These are phyloP conservation scores for Fistulifera pelliculosa DNA, from an alignment of 108 stramenopile genomes.

Conservation along the genomic window DNA sequence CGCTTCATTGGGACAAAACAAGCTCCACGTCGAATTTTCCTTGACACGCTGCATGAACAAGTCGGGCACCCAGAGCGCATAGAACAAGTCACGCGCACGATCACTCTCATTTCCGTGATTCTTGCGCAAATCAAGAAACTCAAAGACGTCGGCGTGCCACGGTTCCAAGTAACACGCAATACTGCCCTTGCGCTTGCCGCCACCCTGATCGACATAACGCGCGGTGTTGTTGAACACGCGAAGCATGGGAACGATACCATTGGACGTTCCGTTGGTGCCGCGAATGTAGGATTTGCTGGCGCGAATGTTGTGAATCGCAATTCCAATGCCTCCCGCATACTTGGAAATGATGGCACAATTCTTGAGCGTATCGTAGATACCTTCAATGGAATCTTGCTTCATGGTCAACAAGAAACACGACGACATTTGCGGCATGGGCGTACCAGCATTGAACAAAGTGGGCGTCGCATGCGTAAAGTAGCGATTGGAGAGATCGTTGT, in stretches of 20 bases:
- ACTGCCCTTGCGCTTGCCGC: slow-evolving; percentile 97
- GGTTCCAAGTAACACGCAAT: slow-evolving; percentile 99
- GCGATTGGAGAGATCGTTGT: slow-evolving; percentile 85
- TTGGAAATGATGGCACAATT: slow-evolving; percentile 98
- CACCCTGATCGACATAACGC: slow-evolving; percentile 98
- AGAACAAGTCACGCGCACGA: slow-evolving; percentile 96
- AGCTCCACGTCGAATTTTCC: slow-evolving; percentile 83
- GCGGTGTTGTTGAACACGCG: slow-evolving; percentile 99
- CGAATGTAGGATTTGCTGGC: slow-evolving; percentile 90
- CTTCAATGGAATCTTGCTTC: slow-evolving; percentile 97
- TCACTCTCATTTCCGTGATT: slow-evolving; percentile 98
- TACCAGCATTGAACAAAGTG: slow-evolving; percentile 97
- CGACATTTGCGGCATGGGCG: slow-evolving; percentile 95
- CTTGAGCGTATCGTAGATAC: slow-evolving; percentile 99
- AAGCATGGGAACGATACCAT: slow-evolving; percentile 99
- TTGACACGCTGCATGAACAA: slow-evolving; percentile 98
- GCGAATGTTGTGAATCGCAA: slow-evolving; percentile 92
- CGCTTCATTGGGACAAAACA: slow-evolving; percentile 97
- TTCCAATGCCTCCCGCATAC: slow-evolving; percentile 98
- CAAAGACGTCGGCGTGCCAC: slow-evolving; percentile 98
- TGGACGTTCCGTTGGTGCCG: slow-evolving; percentile 96
- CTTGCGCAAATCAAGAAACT: slow-evolving; percentile 94
- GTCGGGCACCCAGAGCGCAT: slow-evolving; percentile 98
- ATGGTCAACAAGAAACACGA: slow-evolving; percentile 93
- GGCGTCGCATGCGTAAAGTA: slow-evolving; percentile 99